A percentile compares a stretch with the other conserved stretches of the same genome.
Conservation (phyloP, 495 filamentous ascomycete species). For the Xylaria castorea region DNA sequence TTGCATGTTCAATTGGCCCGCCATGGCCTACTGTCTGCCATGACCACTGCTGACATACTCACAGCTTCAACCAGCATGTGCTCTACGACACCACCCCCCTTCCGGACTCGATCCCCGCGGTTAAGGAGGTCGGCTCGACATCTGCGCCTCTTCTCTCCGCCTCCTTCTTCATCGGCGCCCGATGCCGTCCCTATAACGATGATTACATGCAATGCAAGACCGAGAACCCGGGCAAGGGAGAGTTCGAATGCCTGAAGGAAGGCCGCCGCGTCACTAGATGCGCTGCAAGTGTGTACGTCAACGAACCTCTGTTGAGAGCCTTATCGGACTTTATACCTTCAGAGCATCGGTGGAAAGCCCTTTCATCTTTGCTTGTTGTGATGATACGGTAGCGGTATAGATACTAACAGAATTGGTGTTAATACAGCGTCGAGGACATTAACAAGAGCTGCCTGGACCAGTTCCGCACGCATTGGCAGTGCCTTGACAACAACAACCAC, state of each 20-base stretch:
- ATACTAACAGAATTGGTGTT: conserved; percentile 17
- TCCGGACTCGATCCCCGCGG: conserved; percentile 85
- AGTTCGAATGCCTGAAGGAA: conserved; percentile 94
- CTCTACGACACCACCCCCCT: conserved; percentile 97
- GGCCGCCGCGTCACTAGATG: conserved; percentile 95
- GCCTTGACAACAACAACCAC: conserved; percentile 97
- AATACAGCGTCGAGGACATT: conserved; percentile 83
- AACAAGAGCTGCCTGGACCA: conserved; percentile 91
- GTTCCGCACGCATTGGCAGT: conserved; percentile 93
- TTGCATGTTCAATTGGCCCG: conserved; percentile 32
- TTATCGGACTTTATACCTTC: background rate
- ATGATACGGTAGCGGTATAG: background rate
- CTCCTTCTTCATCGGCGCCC: conserved; percentile 95
- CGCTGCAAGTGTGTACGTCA: conserved; percentile 90
- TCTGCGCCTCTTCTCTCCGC: conserved; percentile 91
- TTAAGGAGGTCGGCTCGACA: conserved; percentile 87
- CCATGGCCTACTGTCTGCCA: background rate
- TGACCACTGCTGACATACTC: conserved; percentile 30
- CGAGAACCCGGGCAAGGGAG: conserved; percentile 83
- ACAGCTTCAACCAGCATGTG: conserved; percentile 89
- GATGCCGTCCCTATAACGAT: conserved; percentile 95
- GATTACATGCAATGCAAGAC: conserved; percentile 99
- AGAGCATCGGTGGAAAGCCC: too few relatives aligned
- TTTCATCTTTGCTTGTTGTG: background rate
- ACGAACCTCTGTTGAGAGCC: background rate